Conservation (phyloP, 1,284 basidiomycete genomes). For the Trichosporon ovoides region DNA sequence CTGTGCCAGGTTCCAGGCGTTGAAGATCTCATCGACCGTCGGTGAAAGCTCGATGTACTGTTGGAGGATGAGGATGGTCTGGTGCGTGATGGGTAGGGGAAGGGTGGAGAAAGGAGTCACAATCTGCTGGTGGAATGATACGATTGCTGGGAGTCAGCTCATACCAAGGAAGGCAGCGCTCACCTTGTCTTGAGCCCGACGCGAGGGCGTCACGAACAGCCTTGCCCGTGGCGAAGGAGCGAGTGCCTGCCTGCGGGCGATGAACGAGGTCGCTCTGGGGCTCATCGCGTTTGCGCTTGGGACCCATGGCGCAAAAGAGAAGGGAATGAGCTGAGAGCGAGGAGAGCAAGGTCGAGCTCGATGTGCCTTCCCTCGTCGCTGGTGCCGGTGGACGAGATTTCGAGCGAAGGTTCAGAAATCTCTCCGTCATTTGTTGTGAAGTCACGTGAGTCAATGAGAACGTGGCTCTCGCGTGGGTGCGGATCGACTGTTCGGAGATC, state of each 20-base stretch:
- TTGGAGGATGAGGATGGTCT: constrained; percentile 44
- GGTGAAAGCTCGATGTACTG: constrained; percentile 48
- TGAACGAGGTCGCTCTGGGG: constrained; percentile 21
- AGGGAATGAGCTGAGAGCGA: not conserved
- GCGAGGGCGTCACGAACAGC: constrained; percentile 41
- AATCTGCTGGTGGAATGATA: constrained; percentile 48
- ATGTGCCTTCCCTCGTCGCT: not conserved
- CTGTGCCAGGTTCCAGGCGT: constrained; percentile 43
- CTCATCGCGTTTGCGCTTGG: constrained; percentile 36
- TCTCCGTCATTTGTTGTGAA: constrained; percentile 2
- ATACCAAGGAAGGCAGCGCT: constrained; percentile 7
- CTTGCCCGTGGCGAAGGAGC: constrained; percentile 37
- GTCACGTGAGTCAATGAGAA: not conserved
- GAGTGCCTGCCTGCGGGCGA: constrained; percentile 31
- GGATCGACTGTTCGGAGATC: not conserved
- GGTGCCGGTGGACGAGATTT: not conserved
- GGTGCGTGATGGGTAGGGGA: constrained; percentile 43
- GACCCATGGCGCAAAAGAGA: constrained; percentile 21
- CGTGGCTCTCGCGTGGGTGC: not conserved
- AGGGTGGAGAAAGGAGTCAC: constrained; percentile 39
- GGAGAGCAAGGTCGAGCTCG: not conserved
- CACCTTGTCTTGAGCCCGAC: constrained; percentile 40
- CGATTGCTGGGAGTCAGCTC: constrained; percentile 34
- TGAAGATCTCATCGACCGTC: constrained; percentile 45
- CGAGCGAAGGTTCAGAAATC: constrained; percentile 2